Evolutionary conservation across 352 stramenopile genomes (phyloP).

Genomic region (Pythium biforme): DNA sequence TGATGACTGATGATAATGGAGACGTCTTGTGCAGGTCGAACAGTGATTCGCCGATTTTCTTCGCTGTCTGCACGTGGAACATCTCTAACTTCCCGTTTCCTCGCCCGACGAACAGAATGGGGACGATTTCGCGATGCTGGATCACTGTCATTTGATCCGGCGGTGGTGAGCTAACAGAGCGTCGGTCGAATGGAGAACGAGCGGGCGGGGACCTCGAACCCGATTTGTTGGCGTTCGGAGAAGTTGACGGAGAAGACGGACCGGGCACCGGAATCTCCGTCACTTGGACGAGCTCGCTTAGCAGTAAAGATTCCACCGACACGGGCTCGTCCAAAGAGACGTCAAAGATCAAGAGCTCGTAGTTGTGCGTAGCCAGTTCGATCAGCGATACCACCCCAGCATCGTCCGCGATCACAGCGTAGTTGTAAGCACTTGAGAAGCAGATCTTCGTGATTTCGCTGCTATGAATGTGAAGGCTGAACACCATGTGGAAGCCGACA

Average conservation of each 20-base stretch:
- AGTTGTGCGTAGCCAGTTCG: conserved; percentile 44
- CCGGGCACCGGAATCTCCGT: conserved; percentile 47
- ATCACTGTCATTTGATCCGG: conserved; percentile 24
- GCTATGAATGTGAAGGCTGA: conserved; percentile 59
- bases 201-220: conserved; percentile 7
- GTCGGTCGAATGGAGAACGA: conserved; percentile 14
- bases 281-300: conserved; percentile 65
- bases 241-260: not conserved
- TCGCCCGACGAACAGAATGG: conserved; percentile 66
- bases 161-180: conserved; percentile 9
- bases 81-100: conserved; percentile 69
- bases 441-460: conserved; percentile 49
- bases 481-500: conserved; percentile 42
- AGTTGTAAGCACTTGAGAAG: conserved; percentile 49
- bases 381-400: conserved; percentile 62
- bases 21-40: conserved; percentile 42
- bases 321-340: conserved; percentile 47
- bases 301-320: conserved; percentile 56
- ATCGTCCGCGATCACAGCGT: conserved; percentile 52
- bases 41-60: conserved; percentile 63
- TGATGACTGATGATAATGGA: conserved; percentile 58
- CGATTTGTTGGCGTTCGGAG: conserved; percentile 6
- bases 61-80: conserved; percentile 66
- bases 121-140: conserved; percentile 53
- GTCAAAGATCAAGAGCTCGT: conserved; percentile 61